These are phyloP conservation scores for Mycosarcoma mackinlayi DNA, from an alignment of 1,284 basidiomycete species.

Conservation along the genomic window DNA sequence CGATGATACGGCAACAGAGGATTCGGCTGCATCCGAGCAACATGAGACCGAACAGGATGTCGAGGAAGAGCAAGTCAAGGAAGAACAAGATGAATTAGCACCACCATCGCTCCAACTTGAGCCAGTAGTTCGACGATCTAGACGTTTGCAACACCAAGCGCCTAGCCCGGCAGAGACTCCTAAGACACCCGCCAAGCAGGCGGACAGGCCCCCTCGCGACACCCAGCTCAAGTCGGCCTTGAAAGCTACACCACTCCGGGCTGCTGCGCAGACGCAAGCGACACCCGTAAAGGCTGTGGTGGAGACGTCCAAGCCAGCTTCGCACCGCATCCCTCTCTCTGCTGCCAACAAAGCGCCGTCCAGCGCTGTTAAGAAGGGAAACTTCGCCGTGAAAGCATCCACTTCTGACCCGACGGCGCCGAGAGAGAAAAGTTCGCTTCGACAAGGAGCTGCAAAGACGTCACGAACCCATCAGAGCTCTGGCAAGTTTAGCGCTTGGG, in stretches of 20 bases:
- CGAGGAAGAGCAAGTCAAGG: slow-evolving; percentile 6
- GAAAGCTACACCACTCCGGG: slow-evolving; percentile 42
- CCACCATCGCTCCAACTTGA: slow-evolving; percentile 24
- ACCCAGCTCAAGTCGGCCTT: slow-evolving; percentile 43
- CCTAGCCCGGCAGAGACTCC: slow-evolving; percentile 15
- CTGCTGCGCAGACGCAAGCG: slow-evolving; percentile 10
- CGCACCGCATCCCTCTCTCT: slow-evolving; percentile 38
- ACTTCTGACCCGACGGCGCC: slow-evolving; percentile 37
- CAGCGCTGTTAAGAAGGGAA: slow-evolving; percentile 46
- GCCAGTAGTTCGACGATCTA: slow-evolving; percentile 32
- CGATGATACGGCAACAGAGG: slow-evolving; percentile 26
- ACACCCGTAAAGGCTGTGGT: slow-evolving; percentile 7
- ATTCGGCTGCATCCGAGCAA: slow-evolving; percentile 18
- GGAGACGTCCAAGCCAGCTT: slow-evolving; percentile 43
- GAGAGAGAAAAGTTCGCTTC: slow-evolving; percentile 58
- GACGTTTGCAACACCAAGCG: slow-evolving; percentile 32
- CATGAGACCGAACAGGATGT: slow-evolving; percentile 13
- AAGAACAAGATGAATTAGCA: slow-evolving; percentile 26
- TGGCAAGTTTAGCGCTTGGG: slow-evolving; percentile 61
- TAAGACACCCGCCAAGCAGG: slow-evolving; percentile 29
- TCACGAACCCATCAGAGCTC: slow-evolving; percentile 60
- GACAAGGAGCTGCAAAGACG: slow-evolving; percentile 60
- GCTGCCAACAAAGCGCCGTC: slow-evolving; percentile 33
- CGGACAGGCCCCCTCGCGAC: slow-evolving; percentile 16
- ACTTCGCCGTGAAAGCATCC: slow-evolving; percentile 49